Conservation (phyloP, 495 filamentous ascomycete species). For the Neurospora sublineolata region DNA sequence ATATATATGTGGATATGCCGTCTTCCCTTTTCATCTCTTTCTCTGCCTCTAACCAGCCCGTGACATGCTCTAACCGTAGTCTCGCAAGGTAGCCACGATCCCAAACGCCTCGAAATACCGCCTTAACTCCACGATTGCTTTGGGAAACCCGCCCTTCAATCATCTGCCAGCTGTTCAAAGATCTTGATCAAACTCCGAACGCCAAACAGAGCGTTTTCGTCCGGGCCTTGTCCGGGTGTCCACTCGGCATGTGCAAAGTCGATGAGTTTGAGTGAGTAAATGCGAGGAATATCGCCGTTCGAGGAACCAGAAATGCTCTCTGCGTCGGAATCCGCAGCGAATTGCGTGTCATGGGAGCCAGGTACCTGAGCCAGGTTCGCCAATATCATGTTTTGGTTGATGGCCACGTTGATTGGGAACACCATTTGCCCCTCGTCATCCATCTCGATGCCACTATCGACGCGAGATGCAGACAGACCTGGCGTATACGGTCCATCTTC, state of each 20-base stretch:
- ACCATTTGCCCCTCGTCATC: slow-evolving; percentile 25
- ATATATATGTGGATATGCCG: background rate
- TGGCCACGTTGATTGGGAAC: background rate
- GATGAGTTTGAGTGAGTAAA: slow-evolving; percentile 78
- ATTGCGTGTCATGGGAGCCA: background rate
- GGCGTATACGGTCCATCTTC: background rate
- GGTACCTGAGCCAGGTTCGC: background rate
- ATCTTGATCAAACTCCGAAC: slow-evolving; percentile 63
- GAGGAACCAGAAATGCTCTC: slow-evolving; percentile 17
- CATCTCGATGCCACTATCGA: slow-evolving; percentile 36
- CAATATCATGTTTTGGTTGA: background rate
- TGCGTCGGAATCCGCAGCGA: slow-evolving; percentile 31
- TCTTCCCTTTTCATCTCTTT: background rate
- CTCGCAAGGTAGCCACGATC: background rate
- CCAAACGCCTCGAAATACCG: background rate
- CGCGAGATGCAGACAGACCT: slow-evolving; percentile 15
- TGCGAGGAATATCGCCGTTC: slow-evolving; percentile 40
- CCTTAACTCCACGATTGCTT: background rate
- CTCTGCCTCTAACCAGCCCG: background rate
- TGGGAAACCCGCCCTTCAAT: background rate
- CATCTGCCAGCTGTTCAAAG: slow-evolving; percentile 45
- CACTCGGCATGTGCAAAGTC: slow-evolving; percentile 93
- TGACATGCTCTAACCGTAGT: background rate
- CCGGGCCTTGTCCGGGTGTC: slow-evolving; percentile 74
- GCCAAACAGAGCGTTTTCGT: slow-evolving; percentile 73